Evolutionary conservation across 306 rosid species (phyloP), one percentile per base, ranked within the genome.

Genomic region (Acacia acuminata): DNA sequence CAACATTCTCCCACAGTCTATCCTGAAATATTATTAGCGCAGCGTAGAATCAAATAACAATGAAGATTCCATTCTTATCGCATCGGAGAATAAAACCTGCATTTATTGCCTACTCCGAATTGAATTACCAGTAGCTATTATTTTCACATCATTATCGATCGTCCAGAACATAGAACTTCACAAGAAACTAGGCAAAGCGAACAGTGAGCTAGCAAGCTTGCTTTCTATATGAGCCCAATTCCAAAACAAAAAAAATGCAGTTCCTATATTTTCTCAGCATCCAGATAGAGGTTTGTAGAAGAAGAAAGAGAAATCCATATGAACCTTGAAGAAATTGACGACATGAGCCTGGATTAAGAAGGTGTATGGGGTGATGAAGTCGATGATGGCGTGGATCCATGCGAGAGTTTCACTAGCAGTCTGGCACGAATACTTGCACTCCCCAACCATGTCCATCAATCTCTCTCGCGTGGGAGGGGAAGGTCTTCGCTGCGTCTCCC

Each of bases 301-400:
- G 44, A 4, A 30, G n/a, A 3, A n/a, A 12, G 48, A 51, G 34
- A 11, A 14, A 27, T 8, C 3, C 30, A 11, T 9, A 48, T 8
- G 48, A 76, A 88, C 94, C 97, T 83, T 84, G 88, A 95, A 92
- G 92, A 93, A 93, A 87, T 95, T 88, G 85, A 95, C 96, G 81
- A 93, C 94, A 69, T 91, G 96, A 78, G 91, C 86, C 38, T 90
- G 80, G 69, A 85, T 85, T 45, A 95, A 75, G 86, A 73, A 86
- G 44, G 89, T 55, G 78, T 81, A 89, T 8, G 97, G 93, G 8
- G 76, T 73, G 73, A 93, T 68, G 79, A 95, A 92, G 60, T 89
- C 87, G 86, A 84, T 36, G 80, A 95, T 92, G 80, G 92, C 94
- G 85, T 86, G 87, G 75, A 92, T 92, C 97, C 98, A 95, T 43